Base-by-base conservation (phyloP, 345 rosid species). In the Ricinus communis region DNA sequence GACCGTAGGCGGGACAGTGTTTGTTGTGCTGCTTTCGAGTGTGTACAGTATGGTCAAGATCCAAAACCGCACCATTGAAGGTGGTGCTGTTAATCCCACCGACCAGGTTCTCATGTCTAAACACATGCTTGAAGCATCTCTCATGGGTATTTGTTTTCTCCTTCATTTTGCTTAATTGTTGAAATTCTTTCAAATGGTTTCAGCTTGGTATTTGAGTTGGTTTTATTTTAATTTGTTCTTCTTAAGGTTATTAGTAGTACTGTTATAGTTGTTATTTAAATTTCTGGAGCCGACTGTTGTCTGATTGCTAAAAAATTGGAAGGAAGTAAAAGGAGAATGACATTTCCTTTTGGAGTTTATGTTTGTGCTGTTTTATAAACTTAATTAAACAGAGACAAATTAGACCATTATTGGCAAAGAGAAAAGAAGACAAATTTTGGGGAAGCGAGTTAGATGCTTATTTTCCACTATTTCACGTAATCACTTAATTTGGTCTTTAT, bases 61-160 rank as follows among this genome's bases (percentile, higher is more conserved):
- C 82, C 90, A 82, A 50, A 81, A 75, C 14, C 86, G 87, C 36
- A 74, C 86, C 0, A 61, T 60, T 27, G 98, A 93, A 52, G 81
- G 76, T 8, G 95, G 85, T 3, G 82, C 63, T 59, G 66, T 80
- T 11, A 93, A 82, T 75, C 98, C 98, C 54, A 93, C 98, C 30
- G 98, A 93, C 70, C 89, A 89, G 77, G 85, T 93, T 45, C 88
- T 93, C 75, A 85, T 87, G 75, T 79, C 96, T 38, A 84, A 66
- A 57, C 85, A 83, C 80, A 84, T 91, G 77, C 97, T 90, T 55
- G 96, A 93, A 74, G 89, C 93, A 63, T 85, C 98, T 84, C 91
- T 92, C 31, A 87, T 92, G 94, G 97, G 97, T 92, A 85, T 69
- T 3, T 27, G 12, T 43, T 24, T 62, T 5, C 27, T 56, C 28